Percentiles rank a stretch among this genome's conserved stretches.
Evolutionary conservation across 1,284 basidiomycete species (phyloP).

Genomic region (Trichosporon asahii): DNA sequence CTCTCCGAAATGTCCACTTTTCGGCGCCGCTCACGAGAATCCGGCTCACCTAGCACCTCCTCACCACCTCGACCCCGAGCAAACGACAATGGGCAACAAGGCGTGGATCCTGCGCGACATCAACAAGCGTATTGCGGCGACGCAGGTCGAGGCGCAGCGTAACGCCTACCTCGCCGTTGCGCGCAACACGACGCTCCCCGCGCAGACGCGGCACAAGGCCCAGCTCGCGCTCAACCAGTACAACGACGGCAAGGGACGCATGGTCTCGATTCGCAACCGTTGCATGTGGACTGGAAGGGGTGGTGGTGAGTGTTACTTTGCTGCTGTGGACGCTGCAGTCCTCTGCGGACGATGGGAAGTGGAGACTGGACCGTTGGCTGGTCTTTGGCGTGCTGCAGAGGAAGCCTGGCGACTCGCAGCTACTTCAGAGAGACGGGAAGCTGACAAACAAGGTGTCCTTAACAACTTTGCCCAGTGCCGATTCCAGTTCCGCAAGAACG

Average conservation of each 20-base stretch:
- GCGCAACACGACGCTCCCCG: constrained; percentile 75
- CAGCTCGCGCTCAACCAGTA: constrained; percentile 90
- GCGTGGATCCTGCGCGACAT: constrained; percentile 46
- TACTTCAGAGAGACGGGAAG: too few relatives aligned
- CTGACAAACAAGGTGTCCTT: constrained; percentile 60
- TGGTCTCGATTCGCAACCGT: constrained; percentile 79
- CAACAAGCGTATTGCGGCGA: constrained; percentile 47
- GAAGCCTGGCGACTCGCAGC: too few relatives aligned
- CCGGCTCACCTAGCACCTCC: neutral
- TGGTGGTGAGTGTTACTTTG: constrained; percentile 54
- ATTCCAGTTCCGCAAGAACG: constrained; percentile 82
- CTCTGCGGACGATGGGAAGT: neutral
- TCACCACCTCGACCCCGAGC: neutral
- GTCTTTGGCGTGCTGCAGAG: too few relatives aligned
- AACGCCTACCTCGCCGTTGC: constrained; percentile 86
- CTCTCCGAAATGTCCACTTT: constrained; percentile 10
- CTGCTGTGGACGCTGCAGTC: neutral
- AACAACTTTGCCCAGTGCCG: constrained; percentile 83
- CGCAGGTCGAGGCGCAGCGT: constrained; percentile 71
- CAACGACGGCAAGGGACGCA: constrained; percentile 68
- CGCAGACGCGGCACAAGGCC: constrained; percentile 89
- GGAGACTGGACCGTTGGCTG: too few relatives aligned
- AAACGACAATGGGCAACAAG: constrained; percentile 32
- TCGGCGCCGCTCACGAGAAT: neutral
- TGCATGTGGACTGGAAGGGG: constrained; percentile 81